Percentiles rank a stretch among this genome's conserved stretches.
Evolutionary conservation across 2,329 filamentous ascomycete genomes (phyloP).

Genomic region (Spiromastix sp.): DNA sequence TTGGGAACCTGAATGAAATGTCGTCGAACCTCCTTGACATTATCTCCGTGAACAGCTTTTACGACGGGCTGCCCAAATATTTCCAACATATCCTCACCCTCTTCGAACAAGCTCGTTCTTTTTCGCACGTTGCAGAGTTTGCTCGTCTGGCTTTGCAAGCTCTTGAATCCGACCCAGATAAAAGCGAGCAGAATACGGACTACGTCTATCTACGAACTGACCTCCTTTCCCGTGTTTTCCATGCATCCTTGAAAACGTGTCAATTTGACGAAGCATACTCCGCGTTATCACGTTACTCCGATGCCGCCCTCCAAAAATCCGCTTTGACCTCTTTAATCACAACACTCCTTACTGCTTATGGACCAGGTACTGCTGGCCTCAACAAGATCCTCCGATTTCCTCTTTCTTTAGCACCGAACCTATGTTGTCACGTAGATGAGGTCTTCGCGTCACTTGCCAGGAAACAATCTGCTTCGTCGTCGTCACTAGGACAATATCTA

Average conservation of each 20-base stretch:
- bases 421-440: conserved; percentile 69
- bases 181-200: conserved; percentile 23
- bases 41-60: conserved; percentile 56
- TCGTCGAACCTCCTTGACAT: conserved; percentile 60
- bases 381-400: conserved; percentile 62
- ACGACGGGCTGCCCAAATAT: conserved; percentile 70
- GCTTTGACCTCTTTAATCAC: conserved; percentile 58
- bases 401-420: conserved; percentile 51
- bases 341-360: conserved; percentile 29
- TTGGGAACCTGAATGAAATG: conserved; percentile 35
- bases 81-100: conserved; percentile 76
- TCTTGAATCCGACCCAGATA: conserved; percentile 23
- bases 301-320: conserved; percentile 60
- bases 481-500: neutral
- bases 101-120: conserved; percentile 67
- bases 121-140: conserved; percentile 77
- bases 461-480: conserved; percentile 50
- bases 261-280: conserved; percentile 77
- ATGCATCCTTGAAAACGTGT: conserved; percentile 65
- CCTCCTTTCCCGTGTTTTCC: conserved; percentile 75
- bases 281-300: conserved; percentile 61
- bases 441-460: conserved; percentile 64
- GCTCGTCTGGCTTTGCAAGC: conserved; percentile 65
- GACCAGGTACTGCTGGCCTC: conserved; percentile 33
- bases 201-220: conserved; percentile 47